Percentiles rank a stretch among this genome's conserved stretches.
These are phyloP conservation scores for Yamadazyma blattariae DNA, from an alignment of 1,139 yeast genomes.

Conservation along the genomic window DNA sequence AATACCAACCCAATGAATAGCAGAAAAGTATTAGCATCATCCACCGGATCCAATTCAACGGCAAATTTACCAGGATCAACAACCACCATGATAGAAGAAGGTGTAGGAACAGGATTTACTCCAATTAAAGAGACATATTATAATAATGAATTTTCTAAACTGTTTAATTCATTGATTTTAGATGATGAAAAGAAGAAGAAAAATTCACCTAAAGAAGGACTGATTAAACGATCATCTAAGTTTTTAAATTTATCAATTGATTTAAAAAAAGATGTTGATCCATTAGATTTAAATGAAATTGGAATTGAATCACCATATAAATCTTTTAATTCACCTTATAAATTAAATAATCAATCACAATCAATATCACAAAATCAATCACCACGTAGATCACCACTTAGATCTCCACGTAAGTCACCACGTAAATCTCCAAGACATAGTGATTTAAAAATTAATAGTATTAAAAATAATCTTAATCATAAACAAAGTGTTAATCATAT, in stretches of 20 bases:
- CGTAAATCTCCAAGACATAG: constrained; percentile 2
- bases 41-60: too few species aligned
- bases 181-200: constrained; percentile 24
- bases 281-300: constrained; percentile 26
- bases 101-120: too few species aligned
- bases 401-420: constrained; percentile 9
- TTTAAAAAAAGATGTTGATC: constrained; percentile 8
- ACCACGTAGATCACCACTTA: constrained; percentile 1
- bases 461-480: neutral
- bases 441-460: neutral
- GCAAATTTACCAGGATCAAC: too few species aligned
- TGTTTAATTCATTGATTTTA: constrained; percentile 44
- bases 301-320: constrained; percentile 14
- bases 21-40: too few species aligned
- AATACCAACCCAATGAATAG: too few species aligned
- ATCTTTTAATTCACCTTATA: neutral
- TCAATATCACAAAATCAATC: neutral
- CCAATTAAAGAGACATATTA: constrained; percentile 3
- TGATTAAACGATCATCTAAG: constrained; percentile 46
- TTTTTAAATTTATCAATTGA: constrained; percentile 47
- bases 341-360: neutral
- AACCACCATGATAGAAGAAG: too few species aligned
- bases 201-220: constrained; percentile 9
- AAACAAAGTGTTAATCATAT: constrained; percentile 1
- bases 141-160: constrained; percentile 41